Conservation (phyloP, 768 basidiomycete species). For the Arthromyces matolae region DNA sequence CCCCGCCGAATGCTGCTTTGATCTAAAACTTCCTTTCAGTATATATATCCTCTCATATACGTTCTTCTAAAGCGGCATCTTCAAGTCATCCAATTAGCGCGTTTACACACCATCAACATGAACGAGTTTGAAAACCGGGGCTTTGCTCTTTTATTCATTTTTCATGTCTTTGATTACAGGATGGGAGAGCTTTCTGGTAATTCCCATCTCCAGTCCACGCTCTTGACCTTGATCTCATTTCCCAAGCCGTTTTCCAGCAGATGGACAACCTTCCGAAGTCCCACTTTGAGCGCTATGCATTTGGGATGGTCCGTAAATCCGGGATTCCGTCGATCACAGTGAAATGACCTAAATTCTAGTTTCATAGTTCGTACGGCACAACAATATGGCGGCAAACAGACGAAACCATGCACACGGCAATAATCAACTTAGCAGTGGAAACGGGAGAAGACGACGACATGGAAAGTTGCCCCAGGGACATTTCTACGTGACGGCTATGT, state of each 20-base stretch:
- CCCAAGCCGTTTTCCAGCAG: slow-evolving; percentile 8
- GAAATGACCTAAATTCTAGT: not conserved
- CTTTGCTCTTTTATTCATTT: not conserved
- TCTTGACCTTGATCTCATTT: not conserved
- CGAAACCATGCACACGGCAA: not conserved
- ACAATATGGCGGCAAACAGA: not conserved
- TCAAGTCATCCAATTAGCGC: not conserved
- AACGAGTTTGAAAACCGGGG: not conserved
- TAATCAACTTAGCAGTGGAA: not conserved
- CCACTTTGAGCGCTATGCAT: slow-evolving; percentile 5
- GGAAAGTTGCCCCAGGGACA: not conserved
- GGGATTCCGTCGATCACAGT: not conserved
- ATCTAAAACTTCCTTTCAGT: not conserved
- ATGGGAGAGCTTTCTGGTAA: slow-evolving; percentile 3
- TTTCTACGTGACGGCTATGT: no score
- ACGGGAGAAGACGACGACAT: slow-evolving; percentile 1
- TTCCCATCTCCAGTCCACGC: not conserved
- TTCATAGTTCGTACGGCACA: not conserved
- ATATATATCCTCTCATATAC: slow-evolving; percentile 5
- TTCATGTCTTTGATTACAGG: not conserved
- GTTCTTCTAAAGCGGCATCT: not conserved
- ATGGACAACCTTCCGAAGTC: not conserved
- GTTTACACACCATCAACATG: not conserved
- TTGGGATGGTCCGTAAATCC: slow-evolving; percentile 2
- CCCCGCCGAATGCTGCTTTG: not conserved